Percentiles rank a stretch among this genome's conserved stretches.
Evolutionary conservation across 2,329 filamentous ascomycete species (phyloP).

Genomic region (Neofusicoccum sp.): DNA sequence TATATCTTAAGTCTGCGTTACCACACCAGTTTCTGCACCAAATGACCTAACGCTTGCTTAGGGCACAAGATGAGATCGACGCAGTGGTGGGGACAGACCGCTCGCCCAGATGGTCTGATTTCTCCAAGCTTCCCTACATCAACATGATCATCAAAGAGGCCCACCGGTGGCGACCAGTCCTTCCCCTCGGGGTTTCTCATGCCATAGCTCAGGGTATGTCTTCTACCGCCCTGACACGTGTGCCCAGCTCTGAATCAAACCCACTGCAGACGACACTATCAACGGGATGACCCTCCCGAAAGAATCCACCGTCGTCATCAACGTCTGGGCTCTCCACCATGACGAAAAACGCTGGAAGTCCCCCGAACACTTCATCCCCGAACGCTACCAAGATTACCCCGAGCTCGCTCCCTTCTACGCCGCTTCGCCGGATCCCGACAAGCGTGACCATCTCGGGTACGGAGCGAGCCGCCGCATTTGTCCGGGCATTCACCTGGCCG

Average conservation of each 20-base stretch:
- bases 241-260: too few relatives aligned
- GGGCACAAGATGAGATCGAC: conserved; percentile 33
- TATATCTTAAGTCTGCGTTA: neutral
- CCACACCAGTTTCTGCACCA: too few relatives aligned
- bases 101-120: conserved; percentile 30
- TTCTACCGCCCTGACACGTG: neutral
- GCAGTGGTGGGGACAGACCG: conserved; percentile 26
- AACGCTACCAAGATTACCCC: conserved; percentile 17
- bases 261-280: conserved; percentile 26
- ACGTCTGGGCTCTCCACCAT: conserved; percentile 39
- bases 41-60: neutral
- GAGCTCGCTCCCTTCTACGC: conserved; percentile 16
- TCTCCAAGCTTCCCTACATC: conserved; percentile 31
- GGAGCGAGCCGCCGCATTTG: conserved; percentile 30
- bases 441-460: conserved; percentile 25
- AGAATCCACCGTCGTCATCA: conserved; percentile 34
- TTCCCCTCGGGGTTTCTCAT: conserved; percentile 35
- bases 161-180: conserved; percentile 35
- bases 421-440: neutral
- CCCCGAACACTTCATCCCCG: conserved; percentile 16
- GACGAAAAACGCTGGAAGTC: conserved; percentile 19
- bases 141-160: conserved; percentile 33
- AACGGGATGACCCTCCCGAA: neutral
- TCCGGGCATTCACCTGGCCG: conserved; percentile 30
- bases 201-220: conserved; percentile 34